A percentile compares a stretch with the other conserved stretches of the same genome.
These are phyloP conservation scores for Solanum ahanhuiri DNA, from an alignment of 257 asterid species.

Conservation along the genomic window DNA sequence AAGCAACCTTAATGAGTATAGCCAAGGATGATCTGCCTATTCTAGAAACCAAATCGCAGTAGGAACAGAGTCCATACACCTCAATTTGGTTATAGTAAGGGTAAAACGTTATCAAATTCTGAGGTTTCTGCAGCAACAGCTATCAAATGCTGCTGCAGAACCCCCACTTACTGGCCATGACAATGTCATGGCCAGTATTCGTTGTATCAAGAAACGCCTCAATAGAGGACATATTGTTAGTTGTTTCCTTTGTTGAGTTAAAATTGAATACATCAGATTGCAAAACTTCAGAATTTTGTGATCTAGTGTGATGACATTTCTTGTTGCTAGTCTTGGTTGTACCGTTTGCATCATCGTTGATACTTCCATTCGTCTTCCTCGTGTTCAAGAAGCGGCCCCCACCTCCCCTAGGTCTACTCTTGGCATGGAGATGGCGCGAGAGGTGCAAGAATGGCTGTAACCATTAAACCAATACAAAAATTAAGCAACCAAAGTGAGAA, in stretches of 20 bases:
- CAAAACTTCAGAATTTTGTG: conserved; percentile 33
- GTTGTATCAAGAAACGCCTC: conserved; percentile 20
- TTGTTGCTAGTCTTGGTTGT: not conserved
- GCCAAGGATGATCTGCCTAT: conserved; percentile 71
- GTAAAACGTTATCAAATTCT: conserved; percentile 16
- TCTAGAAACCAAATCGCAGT: conserved; percentile 26
- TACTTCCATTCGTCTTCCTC: conserved; percentile 11
- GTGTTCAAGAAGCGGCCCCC: conserved; percentile 63
- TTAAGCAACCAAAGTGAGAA: not conserved
- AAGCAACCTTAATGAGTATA: conserved; percentile 12
- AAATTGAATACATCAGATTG: conserved; percentile 29
- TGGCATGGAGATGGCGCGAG: conserved; percentile 27
- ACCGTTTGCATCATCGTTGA: not conserved
- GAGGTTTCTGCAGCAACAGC: conserved; percentile 31
- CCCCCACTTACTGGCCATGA: conserved; percentile 27
- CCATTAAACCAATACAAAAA: not conserved
- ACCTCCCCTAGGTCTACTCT: conserved; percentile 48
- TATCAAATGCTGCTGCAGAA: conserved; percentile 15
- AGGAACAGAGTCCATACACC: not conserved
- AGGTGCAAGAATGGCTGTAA: conserved; percentile 63
- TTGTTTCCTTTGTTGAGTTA: conserved; percentile 12
- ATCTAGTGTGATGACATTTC: conserved; percentile 7
- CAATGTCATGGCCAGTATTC: conserved; percentile 21
- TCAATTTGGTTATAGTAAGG: conserved; percentile 17
- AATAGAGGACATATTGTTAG: conserved; percentile 5